Percentiles rank a stretch among this genome's conserved stretches.
Evolutionary conservation across 2,329 filamentous ascomycete genomes (phyloP).

Genomic region (Trichoderma pleuroti): DNA sequence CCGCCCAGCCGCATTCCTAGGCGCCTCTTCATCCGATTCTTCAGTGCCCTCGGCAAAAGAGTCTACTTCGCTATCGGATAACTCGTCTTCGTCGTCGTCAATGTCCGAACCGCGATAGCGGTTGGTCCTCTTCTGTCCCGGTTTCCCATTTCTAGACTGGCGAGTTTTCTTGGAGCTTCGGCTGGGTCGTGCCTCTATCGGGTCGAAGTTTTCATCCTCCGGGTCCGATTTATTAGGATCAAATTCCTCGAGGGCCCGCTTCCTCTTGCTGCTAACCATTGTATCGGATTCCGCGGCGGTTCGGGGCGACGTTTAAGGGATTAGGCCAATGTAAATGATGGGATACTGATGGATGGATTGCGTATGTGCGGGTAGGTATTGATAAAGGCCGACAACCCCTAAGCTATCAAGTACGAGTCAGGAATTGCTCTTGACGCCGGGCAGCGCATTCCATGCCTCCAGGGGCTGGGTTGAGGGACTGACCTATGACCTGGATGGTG

Average conservation of each 20-base stretch:
- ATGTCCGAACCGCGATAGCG: conserved; percentile 60
- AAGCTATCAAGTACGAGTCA: background rate
- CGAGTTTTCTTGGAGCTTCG: conserved; percentile 43
- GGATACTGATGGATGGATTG: background rate
- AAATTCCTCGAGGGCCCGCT: conserved; percentile 54
- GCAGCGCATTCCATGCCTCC: background rate
- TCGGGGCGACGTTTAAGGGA: background rate
- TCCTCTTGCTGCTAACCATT: conserved; percentile 49
- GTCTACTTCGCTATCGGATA: conserved; percentile 50
- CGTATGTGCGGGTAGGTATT: background rate
- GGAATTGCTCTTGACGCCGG: background rate
- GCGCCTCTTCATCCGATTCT: conserved; percentile 40
- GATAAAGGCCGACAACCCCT: background rate
- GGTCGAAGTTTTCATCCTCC: conserved; percentile 64
- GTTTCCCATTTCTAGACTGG: conserved; percentile 34
- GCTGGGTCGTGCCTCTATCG: conserved; percentile 43
- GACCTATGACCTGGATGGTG: background rate
- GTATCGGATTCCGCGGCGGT: background rate
- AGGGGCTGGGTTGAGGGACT: background rate
- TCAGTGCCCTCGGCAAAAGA: conserved; percentile 46
- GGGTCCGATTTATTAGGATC: conserved; percentile 66
- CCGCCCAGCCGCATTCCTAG: conserved; percentile 47
- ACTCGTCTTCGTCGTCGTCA: conserved; percentile 56
- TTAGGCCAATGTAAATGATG: background rate
- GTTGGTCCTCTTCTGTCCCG: conserved; percentile 36